phyloP scores from a whole-genome alignment of 331 rosid genomes.

The Ulmus americana region DNA sequence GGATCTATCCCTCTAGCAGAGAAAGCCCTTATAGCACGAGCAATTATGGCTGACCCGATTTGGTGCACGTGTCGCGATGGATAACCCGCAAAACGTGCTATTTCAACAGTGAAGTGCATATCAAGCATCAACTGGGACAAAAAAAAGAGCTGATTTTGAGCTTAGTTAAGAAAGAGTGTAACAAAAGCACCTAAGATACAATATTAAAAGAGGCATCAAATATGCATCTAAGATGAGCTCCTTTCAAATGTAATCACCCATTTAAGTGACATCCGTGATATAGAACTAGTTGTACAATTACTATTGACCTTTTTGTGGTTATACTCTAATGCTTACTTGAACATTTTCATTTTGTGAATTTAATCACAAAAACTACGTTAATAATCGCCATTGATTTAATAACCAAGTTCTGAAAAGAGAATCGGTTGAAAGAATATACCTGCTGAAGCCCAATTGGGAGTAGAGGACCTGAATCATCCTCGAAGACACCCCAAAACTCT shows the following conservation, averaged over 20 bases:
- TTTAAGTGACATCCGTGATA: too few species aligned
- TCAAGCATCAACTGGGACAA: conserved; percentile 74
- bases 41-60: conserved; percentile 78
- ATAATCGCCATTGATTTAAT: too few species aligned
- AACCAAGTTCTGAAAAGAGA: neutral
- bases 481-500: conserved; percentile 90
- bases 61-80: conserved; percentile 82
- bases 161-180: neutral
- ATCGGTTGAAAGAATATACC: conserved; percentile 36
- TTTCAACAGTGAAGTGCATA: conserved; percentile 97
- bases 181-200: neutral
- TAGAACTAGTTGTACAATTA: too few species aligned
- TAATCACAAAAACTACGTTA: too few species aligned
- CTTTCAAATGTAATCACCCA: too few species aligned
- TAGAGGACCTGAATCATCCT: conserved; percentile 62
- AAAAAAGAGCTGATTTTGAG: neutral
- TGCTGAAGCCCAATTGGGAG: conserved; percentile 78
- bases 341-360: too few species aligned
- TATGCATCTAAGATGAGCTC: too few species aligned
- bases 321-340: too few species aligned
- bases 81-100: conserved; percentile 85
- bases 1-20: conserved; percentile 74
- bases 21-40: conserved; percentile 85
- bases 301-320: too few species aligned
- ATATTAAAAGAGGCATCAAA: neutral